Evolutionary conservation across 2,329 filamentous ascomycete species (phyloP), one percentile per base, ranked within the genome.

Genomic region (Aureobasidium lini): DNA sequence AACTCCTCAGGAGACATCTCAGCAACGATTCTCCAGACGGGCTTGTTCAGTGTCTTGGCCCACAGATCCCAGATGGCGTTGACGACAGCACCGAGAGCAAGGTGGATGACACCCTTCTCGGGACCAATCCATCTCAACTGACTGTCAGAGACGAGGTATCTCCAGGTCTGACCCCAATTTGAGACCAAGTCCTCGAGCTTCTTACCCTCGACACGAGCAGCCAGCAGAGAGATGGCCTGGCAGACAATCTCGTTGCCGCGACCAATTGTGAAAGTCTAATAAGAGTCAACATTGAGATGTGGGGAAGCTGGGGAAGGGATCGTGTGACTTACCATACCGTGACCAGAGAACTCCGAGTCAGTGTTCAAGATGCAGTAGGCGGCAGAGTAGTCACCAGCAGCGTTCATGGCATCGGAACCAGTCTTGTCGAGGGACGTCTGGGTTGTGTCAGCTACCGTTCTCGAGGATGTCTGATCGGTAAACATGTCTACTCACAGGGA

Each of bases 351-450:
- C 10, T 81, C 70, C 0, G 87, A 86, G 71, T 95, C 87, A 0
- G 91, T 96, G 70, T 90, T 78, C 50, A 96, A 78, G 68, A 96
- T 93, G 73, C 90, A 95, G 79, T 96, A 96, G n/a, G 92, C 91
- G 11, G 91, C 82, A 1, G 90, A 95, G 76, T 96, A 96, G 75
- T 96, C 90, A 62, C 90, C 89, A 2, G 91, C 90, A 3, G 89
- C 88, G 71, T 96, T 96, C 92, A 96, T 96, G 69, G 90, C 92
- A 82, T 96, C 92, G 8, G 90, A 95, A 68, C 91, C 91, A n/a
- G 90, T 95, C 78, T 93, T 94, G 76, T 95, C 90, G 62, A 96
- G 84, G 42, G 91, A 96, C n/a, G 91, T 96, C 73, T 83, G 54
- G 7, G 23, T 18, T 36, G 16, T 37, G 34, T 36, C 50, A 53